Evolutionary conservation across 768 basidiomycete genomes (phyloP).

Genomic region (Mycena capillaripes): DNA sequence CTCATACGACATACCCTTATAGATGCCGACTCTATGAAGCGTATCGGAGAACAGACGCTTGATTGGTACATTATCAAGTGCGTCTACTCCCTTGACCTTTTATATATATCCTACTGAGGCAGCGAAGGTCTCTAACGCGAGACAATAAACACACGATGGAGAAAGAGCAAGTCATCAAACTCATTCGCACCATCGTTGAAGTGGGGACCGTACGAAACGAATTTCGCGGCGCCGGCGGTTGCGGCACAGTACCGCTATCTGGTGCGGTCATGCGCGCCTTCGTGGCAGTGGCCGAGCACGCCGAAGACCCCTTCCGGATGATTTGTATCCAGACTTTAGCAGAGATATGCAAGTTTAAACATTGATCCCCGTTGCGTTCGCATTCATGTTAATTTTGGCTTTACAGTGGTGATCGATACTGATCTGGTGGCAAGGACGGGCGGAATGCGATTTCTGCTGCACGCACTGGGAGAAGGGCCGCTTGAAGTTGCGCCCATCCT

Average conservation of each 20-base stretch:
- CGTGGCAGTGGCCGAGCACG: slow-evolving; percentile 93
- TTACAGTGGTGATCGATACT: slow-evolving; percentile 87
- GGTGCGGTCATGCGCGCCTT: slow-evolving; percentile 88
- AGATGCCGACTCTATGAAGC: slow-evolving; percentile 78
- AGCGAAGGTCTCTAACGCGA: slow-evolving; percentile 80
- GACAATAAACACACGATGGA: slow-evolving; percentile 88
- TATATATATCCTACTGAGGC: too few species aligned
- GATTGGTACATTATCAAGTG: slow-evolving; percentile 96
- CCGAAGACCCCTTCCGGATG: slow-evolving; percentile 89
- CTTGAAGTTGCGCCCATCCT: slow-evolving; percentile 84
- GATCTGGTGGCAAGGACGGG: slow-evolving; percentile 85
- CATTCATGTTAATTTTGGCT: not conserved
- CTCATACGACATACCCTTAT: slow-evolving; percentile 84
- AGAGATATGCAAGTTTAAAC: slow-evolving; percentile 80
- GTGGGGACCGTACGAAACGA: slow-evolving; percentile 74
- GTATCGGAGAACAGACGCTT: slow-evolving; percentile 72
- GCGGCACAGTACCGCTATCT: slow-evolving; percentile 72
- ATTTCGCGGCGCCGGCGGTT: slow-evolving; percentile 56
- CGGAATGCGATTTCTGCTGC: slow-evolving; percentile 88
- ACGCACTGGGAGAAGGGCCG: slow-evolving; percentile 92
- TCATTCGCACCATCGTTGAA: slow-evolving; percentile 87
- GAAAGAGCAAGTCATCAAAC: slow-evolving; percentile 93
- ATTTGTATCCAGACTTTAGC: slow-evolving; percentile 89
- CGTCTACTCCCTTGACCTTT: slow-evolving; percentile 36
- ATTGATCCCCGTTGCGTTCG: not conserved